Base-by-base conservation (phyloP, 2,329 filamentous ascomycete species). In the Trichoderma guizhouense region DNA sequence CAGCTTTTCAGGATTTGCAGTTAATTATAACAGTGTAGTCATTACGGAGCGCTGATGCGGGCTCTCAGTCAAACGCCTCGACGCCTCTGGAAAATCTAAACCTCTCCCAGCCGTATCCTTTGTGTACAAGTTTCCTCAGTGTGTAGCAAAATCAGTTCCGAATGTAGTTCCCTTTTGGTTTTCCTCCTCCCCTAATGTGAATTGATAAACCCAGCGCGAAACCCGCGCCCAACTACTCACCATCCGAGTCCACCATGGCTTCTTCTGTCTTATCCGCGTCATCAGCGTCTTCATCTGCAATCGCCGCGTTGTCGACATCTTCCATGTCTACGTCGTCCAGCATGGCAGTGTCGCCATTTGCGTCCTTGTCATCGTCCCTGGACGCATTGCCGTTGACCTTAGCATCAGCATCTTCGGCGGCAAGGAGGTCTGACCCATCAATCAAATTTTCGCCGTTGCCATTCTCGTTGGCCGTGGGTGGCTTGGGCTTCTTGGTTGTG, bases 301-400 rank as follows among this genome's bases (percentile, higher is more conserved):
- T 73, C 26, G 76, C 77, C 18, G 80, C 81, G 71, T 81, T 78
- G 51, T 85, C 83, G 63, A 80, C 83, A 2, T 81, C 86, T 43
- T 88, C 87, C 76, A 87, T 85, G 18, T 89, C 79, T 14, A 85
- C 85, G 32, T 89, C 87, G 69, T 88, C 87, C 8, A 30, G 14
- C 72, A 89, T 82, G 60, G 81, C 81, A 47, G 84, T 78, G 43
- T 86, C 84, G 47, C 83, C 85, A 34, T 85, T 84, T 14, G 11
- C 26, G 18, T 71, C 71, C 34, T 67, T 66, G 39, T 84, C 83
- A 11, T 32, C 28, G 6, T n/a, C 53, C 58, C 66, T 71, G 21
- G 61, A 61, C 15, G 53, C 64, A 32, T 51, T 66, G 58, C 64
- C 70, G 36, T 68, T 74, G 63, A 65, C 55, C 60, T 36, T 74